A percentile compares a stretch with the other conserved stretches of the same genome.
Evolutionary conservation across 805 yeast genomes (phyloP).

Genomic region (Kluyveromyces wickerhamii): DNA sequence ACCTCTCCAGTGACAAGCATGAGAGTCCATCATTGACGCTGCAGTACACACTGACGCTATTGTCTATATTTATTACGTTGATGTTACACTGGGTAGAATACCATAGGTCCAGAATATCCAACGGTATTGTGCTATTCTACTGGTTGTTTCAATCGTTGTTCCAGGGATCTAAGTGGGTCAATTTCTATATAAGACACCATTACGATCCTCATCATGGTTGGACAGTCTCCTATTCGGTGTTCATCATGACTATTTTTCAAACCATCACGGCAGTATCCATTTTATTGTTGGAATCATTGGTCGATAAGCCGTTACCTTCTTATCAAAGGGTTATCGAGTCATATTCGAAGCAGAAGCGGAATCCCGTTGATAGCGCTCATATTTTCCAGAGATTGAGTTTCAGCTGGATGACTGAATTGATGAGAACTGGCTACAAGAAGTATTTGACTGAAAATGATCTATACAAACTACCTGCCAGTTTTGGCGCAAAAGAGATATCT

Average conservation of each 20-base stretch:
- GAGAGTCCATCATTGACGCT: constrained; percentile 13
- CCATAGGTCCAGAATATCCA: constrained; percentile 55
- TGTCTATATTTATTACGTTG: constrained; percentile 43
- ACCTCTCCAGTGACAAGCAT: constrained; percentile 13
- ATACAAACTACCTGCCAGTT: constrained; percentile 65
- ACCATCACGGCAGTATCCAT: constrained; percentile 27
- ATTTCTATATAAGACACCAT: constrained; percentile 30
- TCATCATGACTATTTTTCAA: constrained; percentile 29
- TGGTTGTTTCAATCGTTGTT: constrained; percentile 58
- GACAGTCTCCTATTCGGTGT: constrained; percentile 20
- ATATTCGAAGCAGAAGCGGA: constrained; percentile 23
- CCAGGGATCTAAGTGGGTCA: constrained; percentile 38
- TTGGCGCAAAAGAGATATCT: constrained; percentile 48
- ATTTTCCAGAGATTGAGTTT: constrained; percentile 72
- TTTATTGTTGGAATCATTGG: constrained; percentile 33
- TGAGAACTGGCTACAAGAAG: constrained; percentile 66
- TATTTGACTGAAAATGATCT: constrained; percentile 53
- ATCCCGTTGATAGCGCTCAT: constrained; percentile 42
- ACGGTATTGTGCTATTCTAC: constrained; percentile 59
- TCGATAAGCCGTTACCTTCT: constrained; percentile 34
- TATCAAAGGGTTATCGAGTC: constrained; percentile 34
- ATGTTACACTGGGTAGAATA: constrained; percentile 65
- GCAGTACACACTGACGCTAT: constrained; percentile 23
- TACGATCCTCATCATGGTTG: constrained; percentile 21
- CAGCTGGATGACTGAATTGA: constrained; percentile 83